Conservation (phyloP, 1,139 yeast genomes). For the Scheffersomyces cryptocercus region DNA sequence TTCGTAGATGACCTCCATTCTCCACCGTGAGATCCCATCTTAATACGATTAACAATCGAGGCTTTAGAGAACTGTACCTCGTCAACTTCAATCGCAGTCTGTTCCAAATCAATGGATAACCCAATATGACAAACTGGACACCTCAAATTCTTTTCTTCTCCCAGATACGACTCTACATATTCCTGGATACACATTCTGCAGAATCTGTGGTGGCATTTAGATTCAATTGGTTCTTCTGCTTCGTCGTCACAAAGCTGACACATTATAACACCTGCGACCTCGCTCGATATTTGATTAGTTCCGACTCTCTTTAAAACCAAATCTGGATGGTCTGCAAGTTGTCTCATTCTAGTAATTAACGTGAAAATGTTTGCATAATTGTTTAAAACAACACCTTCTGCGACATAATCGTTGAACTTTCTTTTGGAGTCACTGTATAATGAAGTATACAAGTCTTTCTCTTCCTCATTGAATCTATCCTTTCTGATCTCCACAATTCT, state of each 20-base stretch:
- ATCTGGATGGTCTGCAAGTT: constrained; percentile 97
- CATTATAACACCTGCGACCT: constrained; percentile 63
- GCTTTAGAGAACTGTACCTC: constrained; percentile 66
- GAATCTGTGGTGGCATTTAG: constrained; percentile 89
- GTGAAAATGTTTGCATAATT: constrained; percentile 97
- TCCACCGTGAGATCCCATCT: constrained; percentile 68
- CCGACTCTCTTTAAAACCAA: constrained; percentile 74
- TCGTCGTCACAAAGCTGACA: constrained; percentile 96
- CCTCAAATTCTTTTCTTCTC: constrained; percentile 53
- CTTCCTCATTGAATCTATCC: constrained; percentile 90
- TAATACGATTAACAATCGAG: constrained; percentile 85
- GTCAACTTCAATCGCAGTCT: constrained; percentile 81
- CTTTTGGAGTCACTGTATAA: constrained; percentile 85
- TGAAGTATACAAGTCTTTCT: constrained; percentile 85
- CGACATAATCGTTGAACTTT: constrained; percentile 83
- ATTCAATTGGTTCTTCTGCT: constrained; percentile 95
- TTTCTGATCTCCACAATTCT: constrained; percentile 84
- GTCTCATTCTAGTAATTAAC: constrained; percentile 94
- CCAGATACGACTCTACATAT: constrained; percentile 83
- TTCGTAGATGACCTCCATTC: constrained; percentile 93
- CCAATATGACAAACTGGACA: constrained; percentile 98
- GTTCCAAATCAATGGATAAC: constrained; percentile 83
- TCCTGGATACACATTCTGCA: constrained; percentile 92
- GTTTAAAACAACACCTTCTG: constrained; percentile 91
- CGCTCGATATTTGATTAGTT: constrained; percentile 35